phyloP scores from a whole-genome alignment of 2,329 filamentous ascomycete genomes.

The Rugonectria rugulosa region DNA sequence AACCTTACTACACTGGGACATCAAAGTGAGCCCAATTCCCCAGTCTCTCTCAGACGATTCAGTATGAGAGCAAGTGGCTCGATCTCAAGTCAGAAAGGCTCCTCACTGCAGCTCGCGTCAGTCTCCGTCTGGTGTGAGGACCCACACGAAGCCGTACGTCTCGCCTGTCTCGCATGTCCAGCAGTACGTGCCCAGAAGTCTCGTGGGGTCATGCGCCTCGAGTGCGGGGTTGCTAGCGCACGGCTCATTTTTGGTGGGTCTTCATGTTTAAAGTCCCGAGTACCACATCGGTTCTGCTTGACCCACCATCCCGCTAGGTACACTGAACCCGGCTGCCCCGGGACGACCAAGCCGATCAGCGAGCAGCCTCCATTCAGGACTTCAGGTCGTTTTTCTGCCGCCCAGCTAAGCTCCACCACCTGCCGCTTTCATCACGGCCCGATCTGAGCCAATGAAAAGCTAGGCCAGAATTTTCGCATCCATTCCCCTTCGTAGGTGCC shows the following conservation, averaged over 20 bases:
- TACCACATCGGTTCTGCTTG: constrained; percentile 14
- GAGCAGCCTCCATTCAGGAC: neutral
- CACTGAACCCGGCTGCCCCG: constrained; percentile 23
- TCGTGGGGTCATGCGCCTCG: constrained; percentile 32
- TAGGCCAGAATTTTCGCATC: too few species aligned
- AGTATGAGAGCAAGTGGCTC: constrained; percentile 23
- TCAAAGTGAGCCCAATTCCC: constrained; percentile 5
- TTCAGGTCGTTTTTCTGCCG: constrained; percentile 11
- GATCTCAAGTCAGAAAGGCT: constrained; percentile 31
- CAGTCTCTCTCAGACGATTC: constrained; percentile 2
- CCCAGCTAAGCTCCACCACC: constrained; percentile 7
- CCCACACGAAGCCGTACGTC: constrained; percentile 29
- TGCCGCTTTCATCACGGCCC: constrained; percentile 6
- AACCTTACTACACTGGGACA: constrained; percentile 5
- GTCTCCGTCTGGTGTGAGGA: constrained; percentile 30
- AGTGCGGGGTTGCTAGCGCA: constrained; percentile 31
- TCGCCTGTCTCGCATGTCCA: constrained; percentile 21
- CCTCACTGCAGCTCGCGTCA: constrained; percentile 26
- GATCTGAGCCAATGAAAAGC: neutral
- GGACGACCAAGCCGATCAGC: constrained; percentile 21
- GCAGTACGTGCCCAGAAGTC: constrained; percentile 22
- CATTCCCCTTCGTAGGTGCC: too few species aligned
- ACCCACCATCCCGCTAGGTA: constrained; percentile 19
- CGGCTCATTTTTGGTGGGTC: constrained; percentile 25
- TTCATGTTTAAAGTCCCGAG: constrained; percentile 17